These are phyloP conservation scores for Mycosphaerella arachidis DNA, from an alignment of 2,329 filamentous ascomycete genomes.

Conservation along the genomic window DNA sequence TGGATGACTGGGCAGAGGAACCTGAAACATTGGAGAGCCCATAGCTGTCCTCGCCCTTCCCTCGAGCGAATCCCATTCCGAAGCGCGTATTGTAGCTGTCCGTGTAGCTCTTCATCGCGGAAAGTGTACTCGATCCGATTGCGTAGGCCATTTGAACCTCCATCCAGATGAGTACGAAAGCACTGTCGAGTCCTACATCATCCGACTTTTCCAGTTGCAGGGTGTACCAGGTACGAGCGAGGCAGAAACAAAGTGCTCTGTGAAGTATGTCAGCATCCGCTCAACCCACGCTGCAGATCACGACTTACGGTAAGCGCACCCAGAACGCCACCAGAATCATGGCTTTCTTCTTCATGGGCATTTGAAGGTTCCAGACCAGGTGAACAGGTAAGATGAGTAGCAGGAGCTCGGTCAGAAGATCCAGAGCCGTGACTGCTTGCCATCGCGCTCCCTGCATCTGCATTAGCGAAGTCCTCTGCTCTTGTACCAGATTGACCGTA, in stretches of 20 bases:
- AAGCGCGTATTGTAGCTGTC: conserved; percentile 41
- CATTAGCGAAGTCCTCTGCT: neutral
- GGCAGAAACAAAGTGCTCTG: conserved; percentile 33
- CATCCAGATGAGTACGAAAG: conserved; percentile 34
- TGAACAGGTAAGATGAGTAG: conserved; percentile 32
- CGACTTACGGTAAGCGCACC: conserved; percentile 34
- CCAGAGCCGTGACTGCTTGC: conserved; percentile 38
- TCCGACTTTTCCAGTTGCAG: conserved; percentile 22
- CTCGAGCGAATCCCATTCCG: conserved; percentile 29
- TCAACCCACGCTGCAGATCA: neutral
- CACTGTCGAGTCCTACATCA: conserved; percentile 32
- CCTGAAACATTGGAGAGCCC: conserved; percentile 25
- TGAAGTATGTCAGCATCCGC: neutral
- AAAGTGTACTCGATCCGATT: conserved; percentile 40
- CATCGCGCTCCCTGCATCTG: conserved; percentile 29
- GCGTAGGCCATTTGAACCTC: conserved; percentile 40
- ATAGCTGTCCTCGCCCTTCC: conserved; percentile 28
- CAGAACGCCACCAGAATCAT: conserved; percentile 37
- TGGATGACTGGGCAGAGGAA: conserved; percentile 16
- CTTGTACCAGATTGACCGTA: conserved; percentile 6
- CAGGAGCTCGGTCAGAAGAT: conserved; percentile 35
- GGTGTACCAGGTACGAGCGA: conserved; percentile 35
- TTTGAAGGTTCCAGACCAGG: conserved; percentile 37
- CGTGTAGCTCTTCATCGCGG: conserved; percentile 41
- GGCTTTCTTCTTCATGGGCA: conserved; percentile 32